These are phyloP conservation scores for Eucalyptus curtisii DNA, from an alignment of 345 rosid species.

Conservation along the genomic window DNA sequence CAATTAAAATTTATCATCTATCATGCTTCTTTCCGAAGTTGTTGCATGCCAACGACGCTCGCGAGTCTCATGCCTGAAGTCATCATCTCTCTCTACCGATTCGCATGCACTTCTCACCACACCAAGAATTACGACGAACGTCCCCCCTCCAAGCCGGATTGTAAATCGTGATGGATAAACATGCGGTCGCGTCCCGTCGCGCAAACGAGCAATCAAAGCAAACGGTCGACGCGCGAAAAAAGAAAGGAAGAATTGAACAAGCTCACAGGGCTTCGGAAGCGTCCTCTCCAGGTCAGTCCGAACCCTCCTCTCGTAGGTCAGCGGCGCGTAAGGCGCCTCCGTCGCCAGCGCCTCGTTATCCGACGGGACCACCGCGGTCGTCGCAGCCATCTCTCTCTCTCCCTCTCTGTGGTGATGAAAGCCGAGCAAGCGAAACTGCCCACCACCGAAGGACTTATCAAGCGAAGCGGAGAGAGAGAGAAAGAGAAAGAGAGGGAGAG, in stretches of 20 bases:
- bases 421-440: neutral
- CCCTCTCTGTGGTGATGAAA: neutral
- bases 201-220: neutral
- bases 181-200: neutral
- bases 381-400: neutral
- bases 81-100: neutral
- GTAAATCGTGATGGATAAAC: neutral
- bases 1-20: neutral
- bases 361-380: neutral
- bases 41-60: neutral
- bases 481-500: neutral
- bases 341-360: slow-evolving; percentile 32
- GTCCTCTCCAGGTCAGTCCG: slow-evolving; percentile 48
- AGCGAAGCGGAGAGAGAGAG: neutral
- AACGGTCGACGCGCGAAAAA: neutral
- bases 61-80: neutral
- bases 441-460: neutral
- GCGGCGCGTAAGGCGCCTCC: slow-evolving; percentile 67
- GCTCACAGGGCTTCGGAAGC: slow-evolving; percentile 67
- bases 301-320: slow-evolving; percentile 49
- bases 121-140: neutral
- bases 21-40: neutral
- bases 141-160: neutral
- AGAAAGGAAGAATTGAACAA: neutral
- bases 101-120: neutral